Base-by-base conservation (phyloP, 2,329 filamentous ascomycete species). In the Colletotrichum sp. region DNA sequence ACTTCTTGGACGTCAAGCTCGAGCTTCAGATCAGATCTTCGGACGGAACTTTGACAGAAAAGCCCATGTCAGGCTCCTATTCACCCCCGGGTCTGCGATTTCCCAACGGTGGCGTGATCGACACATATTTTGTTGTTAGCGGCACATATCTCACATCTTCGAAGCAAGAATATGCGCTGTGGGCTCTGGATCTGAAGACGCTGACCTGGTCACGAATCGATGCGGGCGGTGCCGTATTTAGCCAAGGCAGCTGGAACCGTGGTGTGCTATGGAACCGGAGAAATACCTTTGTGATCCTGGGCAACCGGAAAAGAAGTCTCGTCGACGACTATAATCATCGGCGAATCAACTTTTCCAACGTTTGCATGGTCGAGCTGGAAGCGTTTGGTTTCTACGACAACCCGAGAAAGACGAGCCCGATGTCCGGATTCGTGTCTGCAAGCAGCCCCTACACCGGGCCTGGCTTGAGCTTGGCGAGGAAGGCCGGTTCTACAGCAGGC, bases 311-410 rank as follows among this genome's bases (percentile, higher is more conserved):
- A 84, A 90, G 97, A 77, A 98, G 95, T 79, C 89, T 99, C 36
- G 96, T 99, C 1, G 96, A 99, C 80, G 97, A 99, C 84, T 99
- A 99, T 85, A 99, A 99, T 82, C 97, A 99, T 82, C 94, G 97
- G 13, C 94, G 97, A 30, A 98, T 99, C 85, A 99, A 99, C 84
- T 99, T 99, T 83, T 95, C 94, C 12, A 98, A 99, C 82, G 93
- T 99, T 32, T 99, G 97, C 84, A 94, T 99, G 90, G 96, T 99
- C 10, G 97, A 99, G 84, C 89, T 99, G 13, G 97, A 99, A 83
- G 96, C 97, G 0, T 99, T 99, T 86, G 97, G 97, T 2, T 93
- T 99, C 58, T 99, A 98, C 83, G 96, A 99, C 82, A 99, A 99
- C 83, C 96, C 97, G 13, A 92, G 96, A 78, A 94, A 93, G 82